phyloP scores from a whole-genome alignment of 805 yeast genomes.

The Lipomyces yamanashiensis region DNA sequence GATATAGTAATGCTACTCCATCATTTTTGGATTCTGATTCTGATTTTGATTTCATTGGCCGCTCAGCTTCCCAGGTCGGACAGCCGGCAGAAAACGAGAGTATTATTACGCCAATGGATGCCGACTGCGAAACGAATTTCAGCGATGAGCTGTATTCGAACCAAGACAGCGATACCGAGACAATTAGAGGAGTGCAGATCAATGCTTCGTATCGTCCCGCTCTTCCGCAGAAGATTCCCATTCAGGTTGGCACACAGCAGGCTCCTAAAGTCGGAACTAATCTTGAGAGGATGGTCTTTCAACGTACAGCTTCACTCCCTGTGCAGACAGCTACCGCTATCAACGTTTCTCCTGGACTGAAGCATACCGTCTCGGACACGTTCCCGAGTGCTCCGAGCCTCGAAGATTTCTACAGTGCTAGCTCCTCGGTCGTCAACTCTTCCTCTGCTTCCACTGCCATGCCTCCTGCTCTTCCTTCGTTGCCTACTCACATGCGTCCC shows the following conservation, averaged over 20 bases:
- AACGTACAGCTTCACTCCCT: conserved; percentile 2
- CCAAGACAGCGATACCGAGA: conserved; percentile 8
- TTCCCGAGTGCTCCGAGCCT: conserved; percentile 7
- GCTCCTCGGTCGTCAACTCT: background rate
- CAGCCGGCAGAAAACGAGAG: conserved; percentile 5
- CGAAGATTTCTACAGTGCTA: conserved; percentile 5
- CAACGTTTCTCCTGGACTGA: background rate
- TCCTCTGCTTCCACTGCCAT: background rate
- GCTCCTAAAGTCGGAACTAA: conserved; percentile 6
- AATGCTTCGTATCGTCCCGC: background rate
- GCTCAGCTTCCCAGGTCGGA: conserved; percentile 13
- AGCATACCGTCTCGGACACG: background rate
- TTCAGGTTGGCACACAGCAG: conserved; percentile 1
- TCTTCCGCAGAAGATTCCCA: conserved; percentile 15
- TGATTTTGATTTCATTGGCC: conserved; percentile 12
- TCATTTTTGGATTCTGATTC: conserved; percentile 1
- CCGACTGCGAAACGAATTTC: conserved; percentile 8
- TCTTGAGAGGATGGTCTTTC: background rate
- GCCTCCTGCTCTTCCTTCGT: conserved; percentile 14
- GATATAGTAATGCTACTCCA: background rate
- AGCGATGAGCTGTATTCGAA: background rate
- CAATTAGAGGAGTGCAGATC: background rate
- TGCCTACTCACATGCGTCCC: conserved; percentile 7
- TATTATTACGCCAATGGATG: conserved; percentile 15
- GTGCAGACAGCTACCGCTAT: background rate